These are phyloP conservation scores for Hypsizygus ulmarius DNA, from an alignment of 1,284 basidiomycete species.

Conservation along the genomic window DNA sequence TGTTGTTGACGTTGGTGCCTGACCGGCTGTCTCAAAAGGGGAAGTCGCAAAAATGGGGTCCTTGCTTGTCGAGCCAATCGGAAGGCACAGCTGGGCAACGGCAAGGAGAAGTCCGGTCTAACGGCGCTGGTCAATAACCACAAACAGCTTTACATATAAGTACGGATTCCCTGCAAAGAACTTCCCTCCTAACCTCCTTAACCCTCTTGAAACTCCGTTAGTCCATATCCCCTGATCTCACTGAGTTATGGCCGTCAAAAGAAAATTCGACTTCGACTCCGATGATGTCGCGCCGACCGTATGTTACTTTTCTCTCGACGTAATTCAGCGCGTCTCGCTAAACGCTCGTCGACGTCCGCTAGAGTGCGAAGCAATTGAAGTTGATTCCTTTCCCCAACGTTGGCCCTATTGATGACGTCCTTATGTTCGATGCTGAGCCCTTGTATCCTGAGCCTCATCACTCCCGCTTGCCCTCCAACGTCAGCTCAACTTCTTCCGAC, in stretches of 20 bases:
- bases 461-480: slow-evolving; percentile 62
- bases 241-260: slow-evolving; percentile 60
- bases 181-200: slow-evolving; percentile 26
- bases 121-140: slow-evolving; percentile 21
- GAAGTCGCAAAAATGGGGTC: slow-evolving; percentile 28
- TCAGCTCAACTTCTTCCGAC: slow-evolving; percentile 54
- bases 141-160: slow-evolving; percentile 33
- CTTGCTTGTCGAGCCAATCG: slow-evolving; percentile 30
- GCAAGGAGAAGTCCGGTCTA: background rate
- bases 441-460: slow-evolving; percentile 52
- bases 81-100: slow-evolving; percentile 12
- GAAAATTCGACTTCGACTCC: slow-evolving; percentile 63
- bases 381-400: slow-evolving; percentile 68
- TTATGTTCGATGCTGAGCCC: slow-evolving; percentile 67
- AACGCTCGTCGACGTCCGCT: slow-evolving; percentile 10
- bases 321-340: slow-evolving; percentile 3
- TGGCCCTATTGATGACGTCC: slow-evolving; percentile 58
- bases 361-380: slow-evolving; percentile 68
- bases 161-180: slow-evolving; percentile 17
- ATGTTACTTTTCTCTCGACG: slow-evolving; percentile 22
- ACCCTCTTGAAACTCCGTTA: slow-evolving; percentile 17
- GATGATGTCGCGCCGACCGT: slow-evolving; percentile 52
- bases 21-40: slow-evolving; percentile 9
- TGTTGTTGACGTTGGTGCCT: slow-evolving; percentile 1
- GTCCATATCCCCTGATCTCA: slow-evolving; percentile 20